phyloP scores from a whole-genome alignment of 306 rosid species.

The Pyrus communis region DNA sequence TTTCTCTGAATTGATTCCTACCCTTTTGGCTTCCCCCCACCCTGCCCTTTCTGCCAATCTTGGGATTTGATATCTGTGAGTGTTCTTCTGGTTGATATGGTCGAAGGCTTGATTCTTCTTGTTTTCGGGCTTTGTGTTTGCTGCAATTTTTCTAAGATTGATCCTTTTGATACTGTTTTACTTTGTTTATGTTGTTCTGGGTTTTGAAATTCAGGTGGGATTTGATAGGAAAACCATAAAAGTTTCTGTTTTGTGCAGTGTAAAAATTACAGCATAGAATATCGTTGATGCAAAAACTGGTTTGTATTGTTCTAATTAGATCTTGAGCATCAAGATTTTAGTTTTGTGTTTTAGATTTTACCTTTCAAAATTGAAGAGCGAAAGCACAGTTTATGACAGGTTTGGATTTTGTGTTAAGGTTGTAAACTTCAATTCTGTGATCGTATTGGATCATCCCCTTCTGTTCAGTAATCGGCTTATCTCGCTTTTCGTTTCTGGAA shows the following conservation, averaged over 20 bases:
- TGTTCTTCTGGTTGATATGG: background rate
- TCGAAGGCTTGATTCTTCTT: background rate
- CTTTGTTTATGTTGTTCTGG: background rate
- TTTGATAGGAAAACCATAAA: background rate
- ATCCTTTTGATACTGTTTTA: background rate
- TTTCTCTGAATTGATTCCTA: background rate
- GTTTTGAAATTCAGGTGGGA: background rate
- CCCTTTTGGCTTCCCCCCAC: background rate
- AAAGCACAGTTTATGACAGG: background rate
- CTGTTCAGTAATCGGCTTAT: background rate
- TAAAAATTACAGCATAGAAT: background rate
- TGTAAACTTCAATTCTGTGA: background rate
- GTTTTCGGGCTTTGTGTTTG: background rate
- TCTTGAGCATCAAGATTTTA: background rate
- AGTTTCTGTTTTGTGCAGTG: background rate
- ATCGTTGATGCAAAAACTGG: background rate
- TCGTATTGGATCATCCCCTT: background rate
- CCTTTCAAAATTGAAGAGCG: background rate
- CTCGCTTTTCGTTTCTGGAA: background rate
- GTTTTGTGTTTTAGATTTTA: background rate
- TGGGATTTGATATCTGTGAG: background rate
- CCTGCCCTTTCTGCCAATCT: constrained; percentile 17
- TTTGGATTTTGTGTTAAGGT: background rate
- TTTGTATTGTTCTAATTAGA: background rate
- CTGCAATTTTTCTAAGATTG: background rate